phyloP scores from a whole-genome alignment of 306 rosid genomes.

The Cucurbita pepo region DNA sequence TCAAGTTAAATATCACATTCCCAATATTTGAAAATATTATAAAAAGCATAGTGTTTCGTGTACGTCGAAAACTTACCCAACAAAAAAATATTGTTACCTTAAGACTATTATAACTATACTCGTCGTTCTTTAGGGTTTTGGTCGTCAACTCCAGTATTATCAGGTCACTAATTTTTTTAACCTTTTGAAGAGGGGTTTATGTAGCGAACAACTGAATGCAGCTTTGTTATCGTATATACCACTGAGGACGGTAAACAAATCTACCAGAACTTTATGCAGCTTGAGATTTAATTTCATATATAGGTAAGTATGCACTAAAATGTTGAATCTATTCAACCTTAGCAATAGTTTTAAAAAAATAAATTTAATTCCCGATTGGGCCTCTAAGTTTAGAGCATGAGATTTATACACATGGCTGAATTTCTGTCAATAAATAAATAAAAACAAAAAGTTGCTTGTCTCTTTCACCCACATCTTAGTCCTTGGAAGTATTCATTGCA shows the following conservation, averaged over 20 bases:
- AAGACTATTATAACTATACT: too few relatives aligned
- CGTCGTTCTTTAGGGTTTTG: too few relatives aligned
- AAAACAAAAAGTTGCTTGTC: neutral
- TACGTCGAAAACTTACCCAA: too few relatives aligned
- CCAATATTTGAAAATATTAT: neutral
- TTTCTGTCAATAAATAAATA: neutral
- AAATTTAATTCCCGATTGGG: neutral
- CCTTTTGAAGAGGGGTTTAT: too few relatives aligned
- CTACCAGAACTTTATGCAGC: too few relatives aligned
- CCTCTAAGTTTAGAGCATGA: neutral
- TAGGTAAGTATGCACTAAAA: neutral
- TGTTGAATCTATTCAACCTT: neutral
- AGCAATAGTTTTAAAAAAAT: neutral
- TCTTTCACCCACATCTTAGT: neutral
- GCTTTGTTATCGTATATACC: too few relatives aligned
- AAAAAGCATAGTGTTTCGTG: too few relatives aligned
- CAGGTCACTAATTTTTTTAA: too few relatives aligned
- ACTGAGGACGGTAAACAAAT: too few relatives aligned
- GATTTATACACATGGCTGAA: conserved; percentile 1
- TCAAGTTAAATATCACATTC: neutral
- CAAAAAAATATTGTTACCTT: too few relatives aligned
- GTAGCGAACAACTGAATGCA: too few relatives aligned
- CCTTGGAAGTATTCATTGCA: neutral
- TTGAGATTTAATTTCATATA: neutral
- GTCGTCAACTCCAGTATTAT: too few relatives aligned